phyloP scores from a whole-genome alignment of 2,329 filamentous ascomycete species.

The Colletotrichum filicis region DNA sequence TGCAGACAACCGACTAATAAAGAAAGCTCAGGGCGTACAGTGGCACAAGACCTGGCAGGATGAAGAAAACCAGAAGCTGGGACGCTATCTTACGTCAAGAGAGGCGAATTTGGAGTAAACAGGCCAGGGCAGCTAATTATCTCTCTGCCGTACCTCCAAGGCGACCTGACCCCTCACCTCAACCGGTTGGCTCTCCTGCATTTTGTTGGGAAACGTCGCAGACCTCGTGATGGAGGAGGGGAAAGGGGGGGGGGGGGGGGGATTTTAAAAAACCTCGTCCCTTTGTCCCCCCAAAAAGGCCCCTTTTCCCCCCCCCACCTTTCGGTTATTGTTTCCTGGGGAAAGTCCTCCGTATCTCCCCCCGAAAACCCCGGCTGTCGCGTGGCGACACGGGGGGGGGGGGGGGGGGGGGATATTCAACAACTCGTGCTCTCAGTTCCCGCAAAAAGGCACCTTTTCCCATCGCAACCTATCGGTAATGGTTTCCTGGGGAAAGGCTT shows the following conservation, averaged over 20 bases:
- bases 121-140: background rate
- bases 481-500: background rate
- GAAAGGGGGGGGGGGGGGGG: too few relatives aligned
- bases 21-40: constrained; percentile 1
- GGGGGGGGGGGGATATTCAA: constrained; percentile 3
- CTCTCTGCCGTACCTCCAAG: background rate
- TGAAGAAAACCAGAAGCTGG: background rate
- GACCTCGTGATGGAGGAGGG: background rate
- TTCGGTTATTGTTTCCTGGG: too few relatives aligned
- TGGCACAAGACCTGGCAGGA: background rate
- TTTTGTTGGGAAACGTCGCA: constrained; percentile 32
- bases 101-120: background rate
- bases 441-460: background rate
- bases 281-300: too few relatives aligned
- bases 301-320: too few relatives aligned
- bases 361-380: too few relatives aligned
- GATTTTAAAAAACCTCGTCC: too few relatives aligned
- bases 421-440: background rate
- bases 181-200: constrained; percentile 24
- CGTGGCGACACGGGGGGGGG: too few relatives aligned
- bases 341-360: too few relatives aligned
- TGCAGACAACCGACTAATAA: background rate
- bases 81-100: background rate
- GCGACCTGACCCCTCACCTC: constrained; percentile 27
- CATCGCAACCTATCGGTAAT: background rate